phyloP scores from a whole-genome alignment of 1,139 yeast species.

The Geotrichum carabidarum region DNA sequence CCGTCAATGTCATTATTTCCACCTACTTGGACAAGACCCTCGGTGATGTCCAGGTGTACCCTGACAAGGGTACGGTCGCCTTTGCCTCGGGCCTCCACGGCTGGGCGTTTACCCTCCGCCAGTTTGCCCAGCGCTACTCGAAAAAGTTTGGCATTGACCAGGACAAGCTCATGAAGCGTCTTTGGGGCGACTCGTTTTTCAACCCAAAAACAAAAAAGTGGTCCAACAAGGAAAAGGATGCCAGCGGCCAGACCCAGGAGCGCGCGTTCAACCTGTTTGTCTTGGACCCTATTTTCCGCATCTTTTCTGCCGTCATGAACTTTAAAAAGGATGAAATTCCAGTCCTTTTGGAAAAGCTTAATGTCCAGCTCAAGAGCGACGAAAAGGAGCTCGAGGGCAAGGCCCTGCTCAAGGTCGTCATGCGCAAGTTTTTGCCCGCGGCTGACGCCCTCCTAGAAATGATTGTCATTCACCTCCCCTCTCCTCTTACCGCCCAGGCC shows the following conservation, averaged over 20 bases:
- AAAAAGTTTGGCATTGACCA: constrained; percentile 99
- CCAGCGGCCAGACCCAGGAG: constrained; percentile 91
- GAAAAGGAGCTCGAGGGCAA: constrained; percentile 98
- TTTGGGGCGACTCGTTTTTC: constrained; percentile 99
- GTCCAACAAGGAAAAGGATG: constrained; percentile 94
- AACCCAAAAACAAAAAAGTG: constrained; percentile 99
- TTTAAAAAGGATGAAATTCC: constrained; percentile 95
- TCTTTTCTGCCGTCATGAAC: constrained; percentile 92
- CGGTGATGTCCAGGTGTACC: constrained; percentile 98
- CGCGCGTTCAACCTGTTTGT: constrained; percentile 99
- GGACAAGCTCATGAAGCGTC: constrained; percentile 95
- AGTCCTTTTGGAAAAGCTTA: constrained; percentile 84
- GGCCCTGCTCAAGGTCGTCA: constrained; percentile 95
- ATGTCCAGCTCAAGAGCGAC: constrained; percentile 81
- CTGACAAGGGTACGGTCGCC: constrained; percentile 98
- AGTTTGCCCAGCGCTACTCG: constrained; percentile 96
- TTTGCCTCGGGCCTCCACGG: constrained; percentile 99
- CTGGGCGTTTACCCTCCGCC: constrained; percentile 99
- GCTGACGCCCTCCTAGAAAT: constrained; percentile 99
- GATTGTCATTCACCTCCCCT: constrained; percentile 98
- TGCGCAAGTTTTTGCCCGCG: constrained; percentile 99
- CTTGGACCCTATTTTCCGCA: constrained; percentile 97
- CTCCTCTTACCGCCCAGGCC: constrained; percentile 97
- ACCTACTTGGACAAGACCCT: constrained; percentile 86
- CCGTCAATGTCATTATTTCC: constrained; percentile 96